These are phyloP conservation scores for Sisymbrium irio DNA, from an alignment of 345 rosid genomes.

Conservation along the genomic window DNA sequence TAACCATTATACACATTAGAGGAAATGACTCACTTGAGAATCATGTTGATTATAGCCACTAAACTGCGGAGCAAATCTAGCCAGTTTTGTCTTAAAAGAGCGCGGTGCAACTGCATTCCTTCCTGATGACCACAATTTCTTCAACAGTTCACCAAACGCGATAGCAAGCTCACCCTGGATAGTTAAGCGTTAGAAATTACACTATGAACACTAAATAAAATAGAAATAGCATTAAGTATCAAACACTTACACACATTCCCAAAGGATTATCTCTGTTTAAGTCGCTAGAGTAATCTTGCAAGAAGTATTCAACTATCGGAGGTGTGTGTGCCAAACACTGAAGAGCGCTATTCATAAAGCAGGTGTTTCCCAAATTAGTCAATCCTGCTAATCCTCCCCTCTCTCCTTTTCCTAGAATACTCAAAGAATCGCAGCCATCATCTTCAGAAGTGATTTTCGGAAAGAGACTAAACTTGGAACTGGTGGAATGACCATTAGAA, in stretches of 20 bases:
- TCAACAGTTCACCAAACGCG: slow-evolving; percentile 89
- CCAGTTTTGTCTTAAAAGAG: slow-evolving; percentile 81
- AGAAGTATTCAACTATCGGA: slow-evolving; percentile 76
- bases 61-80: slow-evolving; percentile 96
- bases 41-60: slow-evolving; percentile 99
- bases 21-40: slow-evolving; percentile 72
- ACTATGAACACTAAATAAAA: slow-evolving; percentile 7
- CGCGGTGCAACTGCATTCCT: slow-evolving; percentile 75
- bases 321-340: slow-evolving; percentile 96
- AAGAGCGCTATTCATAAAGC: slow-evolving; percentile 96
- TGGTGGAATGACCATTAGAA: slow-evolving; percentile 74
- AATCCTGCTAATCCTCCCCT: slow-evolving; percentile 89
- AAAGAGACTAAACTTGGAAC: slow-evolving; percentile 41
- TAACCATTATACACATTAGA: neutral
- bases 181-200: slow-evolving; percentile 2
- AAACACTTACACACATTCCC: slow-evolving; percentile 84
- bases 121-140: slow-evolving; percentile 91
- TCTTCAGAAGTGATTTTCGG: slow-evolving; percentile 38
- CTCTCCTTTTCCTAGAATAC: slow-evolving; percentile 52
- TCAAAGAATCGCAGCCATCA: slow-evolving; percentile 44
- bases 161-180: slow-evolving; percentile 95
- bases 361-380: slow-evolving; percentile 93
- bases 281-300: slow-evolving; percentile 79
- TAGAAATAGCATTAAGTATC: neutral
- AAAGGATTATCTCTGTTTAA: slow-evolving; percentile 82